phyloP scores from a whole-genome alignment of 257 asterid species.

The Anisodus tanguticus region DNA sequence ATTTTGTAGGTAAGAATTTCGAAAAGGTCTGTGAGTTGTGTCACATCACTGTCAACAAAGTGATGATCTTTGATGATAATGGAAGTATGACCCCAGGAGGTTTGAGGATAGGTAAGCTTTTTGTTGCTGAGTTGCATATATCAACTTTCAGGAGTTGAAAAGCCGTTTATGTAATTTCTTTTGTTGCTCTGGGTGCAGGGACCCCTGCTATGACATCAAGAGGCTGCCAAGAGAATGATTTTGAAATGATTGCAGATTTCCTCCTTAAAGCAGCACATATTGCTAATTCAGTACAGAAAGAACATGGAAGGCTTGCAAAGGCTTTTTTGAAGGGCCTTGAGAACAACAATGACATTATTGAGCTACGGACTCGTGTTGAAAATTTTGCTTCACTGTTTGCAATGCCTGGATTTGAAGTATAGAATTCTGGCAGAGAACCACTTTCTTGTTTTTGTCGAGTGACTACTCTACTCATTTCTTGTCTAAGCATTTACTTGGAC shows the following conservation, averaged over 20 bases:
- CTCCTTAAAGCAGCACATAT: conserved; percentile 71
- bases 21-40: conserved; percentile 87
- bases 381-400: conserved; percentile 80
- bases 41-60: conserved; percentile 75
- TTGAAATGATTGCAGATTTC: conserved; percentile 70
- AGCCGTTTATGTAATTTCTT: background rate
- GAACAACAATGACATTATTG: conserved; percentile 71
- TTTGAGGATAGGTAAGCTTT: conserved; percentile 72
- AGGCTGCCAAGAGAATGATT: conserved; percentile 81
- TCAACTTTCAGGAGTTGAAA: background rate
- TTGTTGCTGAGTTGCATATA: background rate
- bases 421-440: background rate
- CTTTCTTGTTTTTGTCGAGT: no score
- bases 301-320: conserved; percentile 67
- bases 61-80: conserved; percentile 68
- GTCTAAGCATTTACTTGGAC: background rate
- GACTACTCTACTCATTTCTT: no score
- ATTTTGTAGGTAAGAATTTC: conserved; percentile 60
- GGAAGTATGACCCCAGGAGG: conserved; percentile 78
- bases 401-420: conserved; percentile 81
- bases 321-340: conserved; percentile 70
- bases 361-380: conserved; percentile 73
- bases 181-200: conserved; percentile 43
- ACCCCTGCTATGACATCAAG: conserved; percentile 93
- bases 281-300: conserved; percentile 64